Evolutionary conservation across 2,329 filamentous ascomycete genomes (phyloP), one percentile per base, ranked within the genome.

Genomic region (Coleophoma cylindrospora): DNA sequence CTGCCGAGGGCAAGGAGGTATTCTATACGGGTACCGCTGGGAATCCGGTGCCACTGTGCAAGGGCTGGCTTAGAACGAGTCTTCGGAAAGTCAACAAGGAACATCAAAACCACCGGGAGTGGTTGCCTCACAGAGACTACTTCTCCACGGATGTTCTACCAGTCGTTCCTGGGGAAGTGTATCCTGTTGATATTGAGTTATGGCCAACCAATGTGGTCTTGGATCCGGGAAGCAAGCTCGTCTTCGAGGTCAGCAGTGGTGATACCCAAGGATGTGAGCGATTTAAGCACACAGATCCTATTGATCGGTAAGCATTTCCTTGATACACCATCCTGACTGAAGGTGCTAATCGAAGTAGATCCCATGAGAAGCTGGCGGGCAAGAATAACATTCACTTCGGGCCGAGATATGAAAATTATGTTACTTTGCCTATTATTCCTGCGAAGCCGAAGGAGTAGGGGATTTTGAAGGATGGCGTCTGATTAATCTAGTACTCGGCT

Each of bases 1-100:
- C 71, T 0, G 66, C 78, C 0, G 58, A 66, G 0, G 79, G 77
- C 1, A 72, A 76, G 8, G 81, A 85, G 53, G 69, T 85, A 5
- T 74, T 74, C 56, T 85, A 85, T 64, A 86, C 82, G 0, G 81
- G 81, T 34, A 83, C 82, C 1, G 77, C 78, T 0, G 81, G 82
- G 14, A 81, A 85, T 51, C 74, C 79, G 0, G 74, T 85, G 0
- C 81, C 81, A 0, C 67, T 84, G 0, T 72, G 74, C 48, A 85
- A 84, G 61, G 82, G 81, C 13, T 85, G 80, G 80, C 74, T 85
- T 9, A 72, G 81, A 2, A 73, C 76, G 7, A 77, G 72, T 45
- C 65, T 83, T 17, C 74, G 81, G 17, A 79, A 78, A 58, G 72
- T 76, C 2, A 71, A 80, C 53, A 59, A 67, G 1, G 59, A 74